These are phyloP conservation scores for Gleditsia sinensis DNA, from an alignment of 306 rosid species.

Conservation along the genomic window DNA sequence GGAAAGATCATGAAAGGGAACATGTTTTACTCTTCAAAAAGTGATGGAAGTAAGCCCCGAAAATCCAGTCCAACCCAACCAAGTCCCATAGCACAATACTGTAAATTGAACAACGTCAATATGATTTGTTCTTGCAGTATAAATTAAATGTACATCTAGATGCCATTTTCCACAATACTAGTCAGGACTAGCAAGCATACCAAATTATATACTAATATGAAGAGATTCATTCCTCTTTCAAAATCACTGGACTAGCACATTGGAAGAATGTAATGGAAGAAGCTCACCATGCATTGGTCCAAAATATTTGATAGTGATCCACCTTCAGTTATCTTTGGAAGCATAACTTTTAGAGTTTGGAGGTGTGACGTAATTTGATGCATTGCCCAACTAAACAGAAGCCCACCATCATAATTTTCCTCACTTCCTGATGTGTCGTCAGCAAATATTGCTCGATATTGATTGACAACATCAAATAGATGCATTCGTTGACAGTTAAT, in stretches of 20 bases:
- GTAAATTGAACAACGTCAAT: conserved; percentile 39
- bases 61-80: conserved; percentile 99
- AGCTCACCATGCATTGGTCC: conserved; percentile 97
- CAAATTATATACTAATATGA: conserved; percentile 7
- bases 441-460: conserved; percentile 96
- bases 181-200: conserved; percentile 16
- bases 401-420: conserved; percentile 96
- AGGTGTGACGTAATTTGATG: conserved; percentile 93
- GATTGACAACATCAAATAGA: conserved; percentile 98
- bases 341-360: conserved; percentile 84
- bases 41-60: conserved; percentile 94
- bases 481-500: conserved; percentile 93
- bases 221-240: conserved; percentile 25
- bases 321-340: conserved; percentile 97
- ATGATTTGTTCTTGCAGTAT: conserved; percentile 26
- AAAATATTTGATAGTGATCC: conserved; percentile 94
- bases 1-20: conserved; percentile 28
- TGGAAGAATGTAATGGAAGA: conserved; percentile 14
- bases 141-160: background rate
- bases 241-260: conserved; percentile 4
- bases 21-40: conserved; percentile 83
- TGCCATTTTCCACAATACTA: conserved; percentile 10
- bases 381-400: conserved; percentile 99
- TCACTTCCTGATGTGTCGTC: conserved; percentile 98
- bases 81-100: conserved; percentile 99